Conservation (phyloP, 1,139 yeast species). For the Hansenula anomala region DNA sequence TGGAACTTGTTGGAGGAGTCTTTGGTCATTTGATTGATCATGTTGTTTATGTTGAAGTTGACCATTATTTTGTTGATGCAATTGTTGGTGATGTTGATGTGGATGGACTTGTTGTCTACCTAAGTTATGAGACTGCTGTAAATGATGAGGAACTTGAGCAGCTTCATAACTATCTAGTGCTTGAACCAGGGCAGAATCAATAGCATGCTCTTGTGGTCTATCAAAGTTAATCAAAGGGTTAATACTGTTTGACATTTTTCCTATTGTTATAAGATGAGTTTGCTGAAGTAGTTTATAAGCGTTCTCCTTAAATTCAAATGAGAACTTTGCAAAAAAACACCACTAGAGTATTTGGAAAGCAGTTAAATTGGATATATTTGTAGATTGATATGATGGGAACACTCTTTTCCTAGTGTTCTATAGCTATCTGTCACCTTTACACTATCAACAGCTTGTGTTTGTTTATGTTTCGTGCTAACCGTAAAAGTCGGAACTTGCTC, state of each 20-base stretch:
- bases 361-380: too few relatives aligned
- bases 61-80: slow-evolving; percentile 3
- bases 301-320: too few relatives aligned
- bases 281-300: too few relatives aligned
- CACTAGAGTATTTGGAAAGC: too few relatives aligned
- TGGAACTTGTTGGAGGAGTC: slow-evolving; percentile 11
- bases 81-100: slow-evolving; percentile 8
- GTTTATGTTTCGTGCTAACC: slow-evolving; percentile 1
- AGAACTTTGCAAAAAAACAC: too few relatives aligned
- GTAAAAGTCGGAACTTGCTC: slow-evolving; percentile 2
- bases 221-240: slow-evolving; percentile 1
- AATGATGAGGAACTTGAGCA: slow-evolving; percentile 1
- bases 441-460: background rate
- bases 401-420: too few relatives aligned
- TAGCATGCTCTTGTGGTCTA: slow-evolving; percentile 6
- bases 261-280: too few relatives aligned
- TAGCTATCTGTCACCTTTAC: too few relatives aligned
- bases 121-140: background rate
- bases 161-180: slow-evolving; percentile 11
- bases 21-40: background rate
- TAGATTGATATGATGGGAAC: too few relatives aligned
- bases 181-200: slow-evolving; percentile 12
- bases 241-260: background rate
- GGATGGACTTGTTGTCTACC: background rate
- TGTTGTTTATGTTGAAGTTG: slow-evolving; percentile 1